Percentiles rank a stretch among this genome's conserved stretches.
Evolutionary conservation across 805 yeast species (phyloP).

Genomic region (Starmerella cellae): DNA sequence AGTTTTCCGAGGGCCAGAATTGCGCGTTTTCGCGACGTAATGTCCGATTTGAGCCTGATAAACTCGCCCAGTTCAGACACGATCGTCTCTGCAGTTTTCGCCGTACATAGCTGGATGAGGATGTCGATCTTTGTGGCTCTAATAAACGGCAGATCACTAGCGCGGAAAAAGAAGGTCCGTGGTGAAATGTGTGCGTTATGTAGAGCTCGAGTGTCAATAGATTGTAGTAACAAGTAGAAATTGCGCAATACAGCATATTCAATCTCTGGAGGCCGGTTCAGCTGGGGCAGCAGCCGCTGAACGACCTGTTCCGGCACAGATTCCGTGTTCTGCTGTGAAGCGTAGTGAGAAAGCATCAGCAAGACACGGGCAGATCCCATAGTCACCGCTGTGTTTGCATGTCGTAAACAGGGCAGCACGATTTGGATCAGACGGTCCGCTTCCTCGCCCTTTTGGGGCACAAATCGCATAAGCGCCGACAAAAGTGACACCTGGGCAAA

Average conservation of each 20-base stretch:
- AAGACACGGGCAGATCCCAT: conserved; percentile 62
- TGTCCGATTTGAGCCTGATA: conserved; percentile 66
- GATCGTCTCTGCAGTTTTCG: conserved; percentile 45
- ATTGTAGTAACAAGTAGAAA: conserved; percentile 42
- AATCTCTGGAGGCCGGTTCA: conserved; percentile 47
- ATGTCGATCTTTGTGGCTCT: conserved; percentile 85
- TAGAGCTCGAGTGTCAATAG: conserved; percentile 24
- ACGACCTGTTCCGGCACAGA: conserved; percentile 54
- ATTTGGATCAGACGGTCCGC: conserved; percentile 54
- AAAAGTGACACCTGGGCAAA: conserved; percentile 66
- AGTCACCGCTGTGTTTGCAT: conserved; percentile 69
- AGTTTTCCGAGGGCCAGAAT: conserved; percentile 80
- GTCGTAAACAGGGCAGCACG: conserved; percentile 59
- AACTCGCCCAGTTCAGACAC: conserved; percentile 69
- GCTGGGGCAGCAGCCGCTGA: conserved; percentile 50
- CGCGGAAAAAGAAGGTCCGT: conserved; percentile 60
- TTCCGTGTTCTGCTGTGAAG: conserved; percentile 39
- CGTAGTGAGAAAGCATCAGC: conserved; percentile 57
- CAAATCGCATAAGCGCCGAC: conserved; percentile 50
- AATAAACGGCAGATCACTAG: conserved; percentile 74
- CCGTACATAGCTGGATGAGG: conserved; percentile 59
- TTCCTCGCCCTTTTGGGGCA: conserved; percentile 56
- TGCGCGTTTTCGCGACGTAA: conserved; percentile 75
- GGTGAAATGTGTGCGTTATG: conserved; percentile 20
- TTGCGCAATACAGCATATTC: conserved; percentile 75